Base-by-base conservation (phyloP, 768 basidiomycete species). In the Austroboletus eburneus region DNA sequence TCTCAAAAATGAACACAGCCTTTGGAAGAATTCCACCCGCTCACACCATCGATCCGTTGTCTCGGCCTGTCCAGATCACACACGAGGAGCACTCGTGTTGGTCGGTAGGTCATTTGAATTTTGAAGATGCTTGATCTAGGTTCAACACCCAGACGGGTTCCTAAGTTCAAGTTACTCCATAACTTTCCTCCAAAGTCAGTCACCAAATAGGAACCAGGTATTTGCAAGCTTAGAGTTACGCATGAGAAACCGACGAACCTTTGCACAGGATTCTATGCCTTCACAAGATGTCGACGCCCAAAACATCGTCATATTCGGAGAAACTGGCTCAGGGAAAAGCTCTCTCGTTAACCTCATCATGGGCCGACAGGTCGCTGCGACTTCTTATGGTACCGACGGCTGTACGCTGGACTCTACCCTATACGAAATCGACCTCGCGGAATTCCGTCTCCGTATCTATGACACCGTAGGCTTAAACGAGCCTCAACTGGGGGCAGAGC, bases 301-400 rank as follows among this genome's bases (percentile, higher is more conserved):
- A 24, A 65, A 65, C 39, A 57, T 65, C 14, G 54, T 65, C 37
- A 54, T 65, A 48, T 67, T 67, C 10, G 63, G 63, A 24, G 63
- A 67, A 47, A 63, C 63, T 4, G 63, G 63, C 20, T 46, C 63
- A 35, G 68, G 69, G 3, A 76, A 76, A 55, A 76, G 74, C 55
- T 72, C 70, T 3, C 59, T 75, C 24, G 51, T 75, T 23, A 75
- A 75, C 54, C 65, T 76, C 62, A 57, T 75, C 39, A 47, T 58
- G n/a, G 63, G 61, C 10, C 23, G 46, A 3, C 46, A 63, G 0
- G 44, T 57, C 12, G 72, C 72, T 14, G 34, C 43, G 2, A 62
- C 63, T 13, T 71, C 69, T 8, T 63, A 59, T 41, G 53, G 58
- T 5, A 64, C 65, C 9, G 49, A 54, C 7, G 72, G 73, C 5